Percentiles rank a stretch among this genome's conserved stretches.
phyloP scores from a whole-genome alignment of 805 yeast species.

The Maudiozyma serrabonitensis region DNA sequence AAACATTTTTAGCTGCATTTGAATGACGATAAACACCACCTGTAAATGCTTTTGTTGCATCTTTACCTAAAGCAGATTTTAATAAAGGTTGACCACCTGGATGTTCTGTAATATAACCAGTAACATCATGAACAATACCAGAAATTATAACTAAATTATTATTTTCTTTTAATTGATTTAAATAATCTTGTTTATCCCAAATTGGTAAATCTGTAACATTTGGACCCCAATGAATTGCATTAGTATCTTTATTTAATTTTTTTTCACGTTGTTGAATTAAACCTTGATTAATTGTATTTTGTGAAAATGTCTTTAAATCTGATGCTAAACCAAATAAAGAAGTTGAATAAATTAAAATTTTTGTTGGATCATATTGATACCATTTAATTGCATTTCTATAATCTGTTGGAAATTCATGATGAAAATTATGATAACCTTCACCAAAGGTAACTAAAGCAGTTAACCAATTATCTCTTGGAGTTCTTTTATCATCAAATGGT shows the following conservation, averaged over 20 bases:
- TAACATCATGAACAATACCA: slow-evolving; percentile 73
- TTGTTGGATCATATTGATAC: slow-evolving; percentile 85
- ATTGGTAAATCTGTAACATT: slow-evolving; percentile 57
- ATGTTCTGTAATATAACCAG: slow-evolving; percentile 59
- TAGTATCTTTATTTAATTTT: slow-evolving; percentile 56
- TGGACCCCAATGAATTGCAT: slow-evolving; percentile 66
- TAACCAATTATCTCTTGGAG: slow-evolving; percentile 73
- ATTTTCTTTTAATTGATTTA: slow-evolving; percentile 39
- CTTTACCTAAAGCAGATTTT: slow-evolving; percentile 65
- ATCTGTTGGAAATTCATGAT: slow-evolving; percentile 83
- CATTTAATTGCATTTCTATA: slow-evolving; percentile 80
- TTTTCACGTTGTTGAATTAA: slow-evolving; percentile 75
- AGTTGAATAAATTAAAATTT: slow-evolving; percentile 45
- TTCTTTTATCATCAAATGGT: slow-evolving; percentile 80
- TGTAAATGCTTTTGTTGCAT: slow-evolving; percentile 74
- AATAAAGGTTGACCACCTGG: slow-evolving; percentile 78
- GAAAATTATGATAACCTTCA: slow-evolving; percentile 86
- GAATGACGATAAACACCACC: slow-evolving; percentile 83
- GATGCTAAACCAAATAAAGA: slow-evolving; percentile 62
- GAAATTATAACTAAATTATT: slow-evolving; percentile 59
- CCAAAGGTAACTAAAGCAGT: slow-evolving; percentile 81
- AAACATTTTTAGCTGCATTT: slow-evolving; percentile 74
- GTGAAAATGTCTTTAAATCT: slow-evolving; percentile 67
- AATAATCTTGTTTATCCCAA: slow-evolving; percentile 59
- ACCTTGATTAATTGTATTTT: slow-evolving; percentile 76